Percentiles rank a stretch among this genome's conserved stretches.
These are phyloP conservation scores for Aspergillus sp. DNA, from an alignment of 2,329 filamentous ascomycete genomes.

Conservation along the genomic window DNA sequence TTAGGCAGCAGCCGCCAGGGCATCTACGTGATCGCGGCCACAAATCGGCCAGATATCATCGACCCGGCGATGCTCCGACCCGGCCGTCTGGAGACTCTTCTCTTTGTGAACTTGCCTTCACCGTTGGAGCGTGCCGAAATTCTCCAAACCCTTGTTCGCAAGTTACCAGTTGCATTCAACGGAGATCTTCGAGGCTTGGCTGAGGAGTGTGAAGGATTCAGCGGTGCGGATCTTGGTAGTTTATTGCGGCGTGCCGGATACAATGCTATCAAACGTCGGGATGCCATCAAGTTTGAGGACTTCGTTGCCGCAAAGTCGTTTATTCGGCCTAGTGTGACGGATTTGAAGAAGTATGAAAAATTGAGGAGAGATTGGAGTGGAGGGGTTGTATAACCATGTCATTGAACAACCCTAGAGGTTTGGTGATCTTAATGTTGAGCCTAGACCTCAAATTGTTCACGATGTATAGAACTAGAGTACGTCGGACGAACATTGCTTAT, in stretches of 20 bases:
- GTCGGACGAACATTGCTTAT: not conserved
- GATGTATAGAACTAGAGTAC: not conserved
- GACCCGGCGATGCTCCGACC: constrained; percentile 93
- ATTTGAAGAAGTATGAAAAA: constrained; percentile 57
- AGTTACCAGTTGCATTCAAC: constrained; percentile 52
- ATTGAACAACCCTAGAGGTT: not conserved
- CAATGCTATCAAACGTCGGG: constrained; percentile 52
- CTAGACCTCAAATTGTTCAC: not conserved
- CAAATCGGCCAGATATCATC: constrained; percentile 94
- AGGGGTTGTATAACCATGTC: constrained; percentile 26
- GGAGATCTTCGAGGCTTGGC: constrained; percentile 65
- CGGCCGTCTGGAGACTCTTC: constrained; percentile 80
- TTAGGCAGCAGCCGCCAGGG: constrained; percentile 71
- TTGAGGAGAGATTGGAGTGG: constrained; percentile 52
- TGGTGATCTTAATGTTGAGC: not conserved
- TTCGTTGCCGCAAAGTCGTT: constrained; percentile 42
- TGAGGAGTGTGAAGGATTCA: constrained; percentile 73
- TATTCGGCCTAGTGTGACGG: constrained; percentile 53
- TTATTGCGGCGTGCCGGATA: constrained; percentile 61
- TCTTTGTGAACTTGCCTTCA: constrained; percentile 85
- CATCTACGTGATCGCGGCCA: constrained; percentile 92
- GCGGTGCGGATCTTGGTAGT: constrained; percentile 64
- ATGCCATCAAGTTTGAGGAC: constrained; percentile 48
- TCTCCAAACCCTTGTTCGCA: constrained; percentile 63
- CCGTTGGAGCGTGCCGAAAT: constrained; percentile 82